These are phyloP conservation scores for Bruguiera parviflora DNA, from an alignment of 345 rosid species.

Conservation along the genomic window DNA sequence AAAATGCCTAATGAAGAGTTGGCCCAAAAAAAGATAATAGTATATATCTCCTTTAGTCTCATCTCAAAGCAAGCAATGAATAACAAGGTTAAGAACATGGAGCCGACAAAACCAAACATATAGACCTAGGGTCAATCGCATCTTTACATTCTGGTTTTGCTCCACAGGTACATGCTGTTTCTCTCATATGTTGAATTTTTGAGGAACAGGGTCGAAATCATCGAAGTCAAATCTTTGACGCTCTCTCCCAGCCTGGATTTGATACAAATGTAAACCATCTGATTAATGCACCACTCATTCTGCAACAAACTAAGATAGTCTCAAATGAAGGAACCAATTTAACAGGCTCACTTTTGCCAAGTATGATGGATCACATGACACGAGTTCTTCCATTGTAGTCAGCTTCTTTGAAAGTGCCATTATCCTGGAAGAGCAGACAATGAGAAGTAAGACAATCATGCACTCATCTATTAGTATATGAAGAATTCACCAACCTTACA, in stretches of 20 bases:
- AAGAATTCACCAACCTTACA: neutral
- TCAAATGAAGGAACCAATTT: slow-evolving; percentile 8
- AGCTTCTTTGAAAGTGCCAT: slow-evolving; percentile 83
- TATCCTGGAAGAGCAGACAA: slow-evolving; percentile 40
- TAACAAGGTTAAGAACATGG: slow-evolving; percentile 13
- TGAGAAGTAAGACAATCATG: neutral
- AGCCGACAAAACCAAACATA: slow-evolving; percentile 3
- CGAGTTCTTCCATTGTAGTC: slow-evolving; percentile 65
- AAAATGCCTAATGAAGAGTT: neutral
- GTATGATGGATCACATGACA: slow-evolving; percentile 77
- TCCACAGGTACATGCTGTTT: neutral
- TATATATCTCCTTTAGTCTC: neutral
- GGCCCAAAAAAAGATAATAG: neutral
- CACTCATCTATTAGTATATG: neutral
- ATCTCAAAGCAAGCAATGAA: neutral
- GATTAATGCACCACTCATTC: slow-evolving; percentile 12
- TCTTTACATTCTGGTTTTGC: slow-evolving; percentile 1
- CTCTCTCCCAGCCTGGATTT: slow-evolving; percentile 70
- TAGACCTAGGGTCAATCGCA: slow-evolving; percentile 1
- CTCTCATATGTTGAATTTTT: slow-evolving; percentile 65
- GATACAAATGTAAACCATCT: neutral
- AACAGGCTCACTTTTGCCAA: slow-evolving; percentile 56
- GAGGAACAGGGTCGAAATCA: slow-evolving; percentile 84
- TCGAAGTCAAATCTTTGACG: slow-evolving; percentile 92
- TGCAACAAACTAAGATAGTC: neutral